phyloP scores from a whole-genome alignment of 495 filamentous ascomycete species.

The Penicillium egyptiacum region DNA sequence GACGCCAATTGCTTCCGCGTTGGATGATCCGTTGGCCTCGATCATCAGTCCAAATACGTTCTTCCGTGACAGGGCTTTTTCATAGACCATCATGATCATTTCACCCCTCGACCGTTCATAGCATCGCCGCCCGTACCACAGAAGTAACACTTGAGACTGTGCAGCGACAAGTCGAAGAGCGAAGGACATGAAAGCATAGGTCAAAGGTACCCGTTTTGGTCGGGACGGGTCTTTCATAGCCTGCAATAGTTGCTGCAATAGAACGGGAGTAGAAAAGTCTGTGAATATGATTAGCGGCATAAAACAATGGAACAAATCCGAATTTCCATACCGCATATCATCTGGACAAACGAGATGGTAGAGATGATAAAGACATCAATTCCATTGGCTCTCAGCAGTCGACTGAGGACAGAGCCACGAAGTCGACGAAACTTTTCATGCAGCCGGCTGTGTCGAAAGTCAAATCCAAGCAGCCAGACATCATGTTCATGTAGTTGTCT shows the following conservation, averaged over 20 bases:
- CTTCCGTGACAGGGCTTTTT: slow-evolving; percentile 77
- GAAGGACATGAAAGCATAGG: slow-evolving; percentile 64
- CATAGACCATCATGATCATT: slow-evolving; percentile 85
- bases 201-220: slow-evolving; percentile 56
- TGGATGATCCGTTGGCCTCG: slow-evolving; percentile 13
- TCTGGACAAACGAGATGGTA: slow-evolving; percentile 59
- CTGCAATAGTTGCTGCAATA: slow-evolving; percentile 69
- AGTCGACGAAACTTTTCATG: slow-evolving; percentile 72
- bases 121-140: slow-evolving; percentile 72
- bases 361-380: slow-evolving; percentile 71
- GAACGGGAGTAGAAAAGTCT: slow-evolving; percentile 61
- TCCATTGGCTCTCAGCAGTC: slow-evolving; percentile 71
- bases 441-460: slow-evolving; percentile 72
- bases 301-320: too few species aligned
- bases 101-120: slow-evolving; percentile 82
- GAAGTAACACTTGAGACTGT: slow-evolving; percentile 65
- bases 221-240: slow-evolving; percentile 58
- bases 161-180: slow-evolving; percentile 57
- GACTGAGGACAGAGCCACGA: slow-evolving; percentile 64
- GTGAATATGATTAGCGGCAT: neutral
- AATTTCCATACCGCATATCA: slow-evolving; percentile 49
- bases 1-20: slow-evolving; percentile 6
- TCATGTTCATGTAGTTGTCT: slow-evolving; percentile 71
- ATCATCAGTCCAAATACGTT: slow-evolving; percentile 54
- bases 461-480: slow-evolving; percentile 72